phyloP scores from a whole-genome alignment of 2,329 filamentous ascomycete genomes.

The Colletotrichum cordylinicola region DNA sequence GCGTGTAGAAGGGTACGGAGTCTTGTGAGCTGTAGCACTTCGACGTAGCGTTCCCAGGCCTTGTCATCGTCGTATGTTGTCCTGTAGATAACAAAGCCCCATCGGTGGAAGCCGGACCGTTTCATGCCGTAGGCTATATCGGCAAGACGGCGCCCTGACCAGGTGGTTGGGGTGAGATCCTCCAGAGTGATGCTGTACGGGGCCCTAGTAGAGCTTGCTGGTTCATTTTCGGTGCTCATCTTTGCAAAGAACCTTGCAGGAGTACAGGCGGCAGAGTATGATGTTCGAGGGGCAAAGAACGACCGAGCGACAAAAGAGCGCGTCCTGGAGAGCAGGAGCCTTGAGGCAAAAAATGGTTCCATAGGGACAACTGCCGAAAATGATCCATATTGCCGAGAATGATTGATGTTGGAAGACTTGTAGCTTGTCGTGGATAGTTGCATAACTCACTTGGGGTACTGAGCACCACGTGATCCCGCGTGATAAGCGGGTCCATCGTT shows the following conservation, averaged over 20 bases:
- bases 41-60: background rate
- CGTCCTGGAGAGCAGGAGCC: background rate
- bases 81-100: constrained; percentile 22
- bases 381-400: background rate
- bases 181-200: background rate
- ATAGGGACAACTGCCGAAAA: background rate
- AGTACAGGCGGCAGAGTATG: no score
- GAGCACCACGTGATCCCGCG: background rate
- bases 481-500: background rate
- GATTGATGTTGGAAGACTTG: background rate
- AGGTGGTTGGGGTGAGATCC: background rate
- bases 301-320: background rate
- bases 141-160: background rate
- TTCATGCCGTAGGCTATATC: background rate
- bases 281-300: no score
- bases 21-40: background rate
- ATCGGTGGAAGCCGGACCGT: background rate
- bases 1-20: no score
- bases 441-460: background rate
- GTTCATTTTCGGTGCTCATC: background rate
- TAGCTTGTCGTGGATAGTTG: background rate
- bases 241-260: no score
- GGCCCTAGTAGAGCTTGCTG: no score
- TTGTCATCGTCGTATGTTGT: constrained; percentile 21
- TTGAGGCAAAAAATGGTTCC: background rate